These are phyloP conservation scores for Chalciporus pseudorubinellus DNA, from an alignment of 768 basidiomycete genomes.

Conservation along the genomic window DNA sequence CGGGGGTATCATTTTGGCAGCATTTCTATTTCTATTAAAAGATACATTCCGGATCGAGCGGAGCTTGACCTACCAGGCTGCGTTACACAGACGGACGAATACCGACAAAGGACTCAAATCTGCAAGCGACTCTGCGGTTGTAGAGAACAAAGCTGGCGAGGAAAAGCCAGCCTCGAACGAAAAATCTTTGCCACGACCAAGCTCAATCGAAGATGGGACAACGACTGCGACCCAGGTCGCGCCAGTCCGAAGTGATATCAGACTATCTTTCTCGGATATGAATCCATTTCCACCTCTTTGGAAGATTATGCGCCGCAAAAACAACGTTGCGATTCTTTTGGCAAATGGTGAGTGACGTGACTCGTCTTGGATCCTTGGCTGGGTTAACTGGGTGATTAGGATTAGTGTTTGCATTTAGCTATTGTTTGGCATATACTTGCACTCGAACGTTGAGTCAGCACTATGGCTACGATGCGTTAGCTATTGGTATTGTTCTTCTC, in stretches of 20 bases:
- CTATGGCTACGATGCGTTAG: constrained; percentile 67
- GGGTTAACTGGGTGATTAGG: constrained; percentile 41
- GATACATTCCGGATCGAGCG: constrained; percentile 85
- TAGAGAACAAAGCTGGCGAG: constrained; percentile 3
- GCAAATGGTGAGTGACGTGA: constrained; percentile 16
- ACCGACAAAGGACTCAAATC: constrained; percentile 20
- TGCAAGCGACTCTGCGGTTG: constrained; percentile 21
- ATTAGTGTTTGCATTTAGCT: constrained; percentile 67
- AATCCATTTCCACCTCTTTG: constrained; percentile 68
- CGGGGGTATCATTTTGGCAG: constrained; percentile 49
- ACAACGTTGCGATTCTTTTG: constrained; percentile 65
- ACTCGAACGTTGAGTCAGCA: constrained; percentile 61
- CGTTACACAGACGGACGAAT: constrained; percentile 46
- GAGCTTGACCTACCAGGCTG: constrained; percentile 74
- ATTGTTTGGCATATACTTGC: constrained; percentile 70
- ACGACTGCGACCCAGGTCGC: constrained; percentile 10
- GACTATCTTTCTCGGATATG: constrained; percentile 64
- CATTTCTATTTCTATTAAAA: constrained; percentile 67
- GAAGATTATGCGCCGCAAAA: constrained; percentile 53
- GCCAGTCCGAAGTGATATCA: constrained; percentile 34
- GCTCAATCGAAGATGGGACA: constrained; percentile 26
- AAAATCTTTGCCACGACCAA: constrained; percentile 7
- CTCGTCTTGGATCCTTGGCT: background rate
- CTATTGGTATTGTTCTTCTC: constrained; percentile 75
- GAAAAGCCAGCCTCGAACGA: constrained; percentile 15